A percentile compares a stretch with the other conserved stretches of the same genome.
Evolutionary conservation across 2,329 filamentous ascomycete genomes (phyloP).

Genomic region (Apiospora kogelbergensis): DNA sequence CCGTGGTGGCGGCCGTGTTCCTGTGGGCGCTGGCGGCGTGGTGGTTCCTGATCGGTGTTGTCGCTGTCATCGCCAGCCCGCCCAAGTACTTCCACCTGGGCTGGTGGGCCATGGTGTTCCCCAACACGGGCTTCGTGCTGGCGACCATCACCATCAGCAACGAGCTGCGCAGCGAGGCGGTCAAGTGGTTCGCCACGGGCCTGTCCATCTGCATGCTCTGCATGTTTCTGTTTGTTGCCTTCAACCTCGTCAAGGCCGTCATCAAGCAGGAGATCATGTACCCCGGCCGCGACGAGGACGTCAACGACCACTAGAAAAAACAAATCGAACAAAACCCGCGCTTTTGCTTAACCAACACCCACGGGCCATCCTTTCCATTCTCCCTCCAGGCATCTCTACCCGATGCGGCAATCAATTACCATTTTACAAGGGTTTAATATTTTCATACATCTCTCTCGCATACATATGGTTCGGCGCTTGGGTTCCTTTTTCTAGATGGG

Average conservation of each 20-base stretch:
- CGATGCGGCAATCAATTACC: background rate
- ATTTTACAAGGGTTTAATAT: background rate
- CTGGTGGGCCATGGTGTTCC: constrained; percentile 66
- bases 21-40: constrained; percentile 64
- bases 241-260: constrained; percentile 46
- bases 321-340: background rate
- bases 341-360: background rate
- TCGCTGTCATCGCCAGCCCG: constrained; percentile 38
- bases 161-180: constrained; percentile 42
- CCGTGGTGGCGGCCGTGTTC: constrained; percentile 51
- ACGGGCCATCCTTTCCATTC: background rate
- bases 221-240: constrained; percentile 44
- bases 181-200: constrained; percentile 48
- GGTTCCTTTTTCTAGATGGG: background rate
- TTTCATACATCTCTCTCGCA: background rate
- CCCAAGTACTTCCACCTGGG: constrained; percentile 57
- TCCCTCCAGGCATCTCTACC: background rate
- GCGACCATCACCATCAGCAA: constrained; percentile 55
- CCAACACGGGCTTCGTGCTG: constrained; percentile 60
- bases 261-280: constrained; percentile 56
- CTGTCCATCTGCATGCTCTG: constrained; percentile 48
- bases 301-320: constrained; percentile 41
- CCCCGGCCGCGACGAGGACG: constrained; percentile 54
- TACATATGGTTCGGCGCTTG: background rate
- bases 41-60: constrained; percentile 54